Evolutionary conservation across 192 early-diverging fungal genomes (phyloP).

Genomic region (Backusella parvicylindrica): DNA sequence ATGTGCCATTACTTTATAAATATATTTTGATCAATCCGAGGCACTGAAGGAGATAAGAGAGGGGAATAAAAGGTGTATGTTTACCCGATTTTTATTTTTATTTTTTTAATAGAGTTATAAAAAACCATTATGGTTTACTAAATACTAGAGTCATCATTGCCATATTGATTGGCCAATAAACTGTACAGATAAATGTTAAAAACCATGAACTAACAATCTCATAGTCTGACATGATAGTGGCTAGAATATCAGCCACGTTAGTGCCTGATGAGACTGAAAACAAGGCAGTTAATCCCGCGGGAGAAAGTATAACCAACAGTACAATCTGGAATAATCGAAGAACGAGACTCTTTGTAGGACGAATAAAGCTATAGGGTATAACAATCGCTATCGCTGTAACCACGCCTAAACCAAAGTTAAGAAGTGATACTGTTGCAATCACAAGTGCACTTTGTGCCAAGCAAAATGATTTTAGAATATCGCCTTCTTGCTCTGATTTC

Average conservation of each 20-base stretch:
- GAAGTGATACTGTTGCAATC: constrained; percentile 61
- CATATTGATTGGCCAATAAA: constrained; percentile 68
- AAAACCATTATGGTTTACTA: neutral
- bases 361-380: constrained; percentile 59
- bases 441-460: constrained; percentile 53
- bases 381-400: constrained; percentile 51
- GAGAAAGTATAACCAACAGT: constrained; percentile 50
- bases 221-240: constrained; percentile 56
- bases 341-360: constrained; percentile 24
- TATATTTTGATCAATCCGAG: neutral
- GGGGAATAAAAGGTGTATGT: neutral
- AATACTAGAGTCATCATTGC: constrained; percentile 34
- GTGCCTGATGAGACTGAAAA: constrained; percentile 37
- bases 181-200: constrained; percentile 59
- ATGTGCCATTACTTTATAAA: neutral
- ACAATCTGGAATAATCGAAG: constrained; percentile 40
- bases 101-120: no score
- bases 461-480: constrained; percentile 52
- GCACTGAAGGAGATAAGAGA: no score
- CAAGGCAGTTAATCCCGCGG: constrained; percentile 45
- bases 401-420: constrained; percentile 73
- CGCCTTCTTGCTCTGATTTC: constrained; percentile 48
- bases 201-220: constrained; percentile 60
- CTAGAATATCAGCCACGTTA: constrained; percentile 43
- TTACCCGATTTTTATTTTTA: neutral